A percentile compares a stretch with the other conserved stretches of the same genome.
Conservation (phyloP, 305 asterid species). For the Fraxinus velutina region DNA sequence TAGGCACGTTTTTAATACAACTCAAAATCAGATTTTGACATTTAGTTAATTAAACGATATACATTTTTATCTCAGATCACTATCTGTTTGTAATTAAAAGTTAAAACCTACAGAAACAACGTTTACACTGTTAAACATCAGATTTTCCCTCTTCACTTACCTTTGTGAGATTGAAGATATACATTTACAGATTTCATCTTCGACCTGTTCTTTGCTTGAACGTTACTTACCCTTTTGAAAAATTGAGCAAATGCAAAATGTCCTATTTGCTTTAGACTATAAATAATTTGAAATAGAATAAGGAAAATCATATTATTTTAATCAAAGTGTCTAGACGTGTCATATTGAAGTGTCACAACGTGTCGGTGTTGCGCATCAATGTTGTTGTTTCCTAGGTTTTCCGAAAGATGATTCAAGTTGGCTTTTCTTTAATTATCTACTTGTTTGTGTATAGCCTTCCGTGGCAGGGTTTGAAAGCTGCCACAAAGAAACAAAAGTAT, state of each 20-base stretch:
- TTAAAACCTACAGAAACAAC: not conserved
- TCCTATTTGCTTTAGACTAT: not conserved
- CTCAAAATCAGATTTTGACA: not conserved
- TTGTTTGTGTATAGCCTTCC: slow-evolving; percentile 68
- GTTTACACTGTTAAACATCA: not conserved
- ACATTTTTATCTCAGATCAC: not conserved
- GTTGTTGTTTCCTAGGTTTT: not conserved
- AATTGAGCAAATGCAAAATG: not conserved
- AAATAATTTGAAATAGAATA: not conserved
- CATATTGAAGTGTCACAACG: not conserved
- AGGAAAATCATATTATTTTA: not conserved
- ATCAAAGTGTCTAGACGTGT: not conserved
- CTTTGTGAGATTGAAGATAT: not conserved
- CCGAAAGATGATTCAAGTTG: not conserved
- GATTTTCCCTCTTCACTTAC: not conserved
- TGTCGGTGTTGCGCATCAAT: not conserved
- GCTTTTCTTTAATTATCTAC: slow-evolving; percentile 28
- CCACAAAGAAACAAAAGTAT: slow-evolving; percentile 93
- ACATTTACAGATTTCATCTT: not conserved
- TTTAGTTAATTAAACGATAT: too few relatives aligned
- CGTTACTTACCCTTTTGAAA: not conserved
- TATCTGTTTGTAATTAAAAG: not conserved
- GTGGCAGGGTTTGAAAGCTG: slow-evolving; percentile 98
- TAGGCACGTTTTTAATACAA: not conserved
- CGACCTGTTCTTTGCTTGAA: not conserved